phyloP scores from a whole-genome alignment of 345 rosid genomes.

The Camelina sativa region DNA sequence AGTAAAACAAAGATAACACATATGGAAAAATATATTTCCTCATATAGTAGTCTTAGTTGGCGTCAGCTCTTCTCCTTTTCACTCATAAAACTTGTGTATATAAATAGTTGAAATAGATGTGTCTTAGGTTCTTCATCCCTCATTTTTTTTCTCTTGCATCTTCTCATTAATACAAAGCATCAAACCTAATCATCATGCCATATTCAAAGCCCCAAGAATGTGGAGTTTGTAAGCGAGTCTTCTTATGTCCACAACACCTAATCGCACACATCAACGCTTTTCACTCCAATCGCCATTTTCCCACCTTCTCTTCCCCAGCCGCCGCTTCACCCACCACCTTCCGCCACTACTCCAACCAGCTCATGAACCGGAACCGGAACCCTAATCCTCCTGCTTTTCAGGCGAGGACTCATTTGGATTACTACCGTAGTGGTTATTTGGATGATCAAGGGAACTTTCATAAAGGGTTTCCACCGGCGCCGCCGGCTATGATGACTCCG shows the following conservation, averaged over 20 bases:
- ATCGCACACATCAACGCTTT: conserved; percentile 4
- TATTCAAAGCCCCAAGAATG: conserved; percentile 23
- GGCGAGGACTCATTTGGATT: background rate
- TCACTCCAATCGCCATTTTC: background rate
- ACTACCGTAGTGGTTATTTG: conserved; percentile 16
- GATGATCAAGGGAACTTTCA: conserved; percentile 26
- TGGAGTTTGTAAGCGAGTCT: conserved; percentile 18
- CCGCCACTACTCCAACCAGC: background rate
- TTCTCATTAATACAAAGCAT: background rate
- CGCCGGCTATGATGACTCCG: background rate
- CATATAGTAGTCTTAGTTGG: background rate
- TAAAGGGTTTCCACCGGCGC: background rate
- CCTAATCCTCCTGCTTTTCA: background rate
- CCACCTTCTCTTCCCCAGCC: conserved; percentile 24
- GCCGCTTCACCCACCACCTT: background rate
- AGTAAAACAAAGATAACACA: background rate
- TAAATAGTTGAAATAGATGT: conserved; percentile 31
- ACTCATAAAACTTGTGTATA: conserved; percentile 2
- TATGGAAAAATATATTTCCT: conserved; percentile 27
- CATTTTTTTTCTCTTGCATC: background rate
- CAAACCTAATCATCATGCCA: background rate
- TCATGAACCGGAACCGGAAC: background rate
- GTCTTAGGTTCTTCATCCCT: conserved; percentile 6
- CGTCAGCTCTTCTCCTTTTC: background rate
- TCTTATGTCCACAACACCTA: conserved; percentile 8